A percentile compares a stretch with the other conserved stretches of the same genome.
These are phyloP conservation scores for Lyophyllum atratum DNA, from an alignment of 768 basidiomycete genomes.

Conservation along the genomic window DNA sequence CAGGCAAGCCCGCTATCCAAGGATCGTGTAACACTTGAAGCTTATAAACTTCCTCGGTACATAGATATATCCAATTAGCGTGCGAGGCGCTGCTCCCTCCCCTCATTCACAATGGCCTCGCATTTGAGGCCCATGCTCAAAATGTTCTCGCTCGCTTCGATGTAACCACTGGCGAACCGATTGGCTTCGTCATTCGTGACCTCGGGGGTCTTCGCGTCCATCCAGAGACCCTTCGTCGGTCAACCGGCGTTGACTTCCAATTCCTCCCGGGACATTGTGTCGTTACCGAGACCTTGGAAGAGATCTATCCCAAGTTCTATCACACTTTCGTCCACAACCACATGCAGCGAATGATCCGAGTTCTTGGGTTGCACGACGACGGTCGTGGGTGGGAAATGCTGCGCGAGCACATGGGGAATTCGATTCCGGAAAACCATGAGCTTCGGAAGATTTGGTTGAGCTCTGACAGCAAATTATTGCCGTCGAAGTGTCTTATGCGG, in stretches of 20 bases:
- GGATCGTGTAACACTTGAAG: background rate
- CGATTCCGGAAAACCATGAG: constrained; percentile 47
- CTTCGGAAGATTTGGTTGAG: constrained; percentile 51
- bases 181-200: constrained; percentile 58
- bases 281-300: constrained; percentile 45
- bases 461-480: constrained; percentile 37
- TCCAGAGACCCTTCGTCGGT: constrained; percentile 45
- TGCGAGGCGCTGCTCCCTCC: constrained; percentile 55
- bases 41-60: background rate
- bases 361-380: constrained; percentile 52
- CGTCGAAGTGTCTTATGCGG: constrained; percentile 59
- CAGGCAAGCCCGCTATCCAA: constrained; percentile 31
- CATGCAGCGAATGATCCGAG: constrained; percentile 54
- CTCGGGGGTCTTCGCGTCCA: constrained; percentile 60
- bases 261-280: constrained; percentile 58
- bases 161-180: constrained; percentile 37
- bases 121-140: constrained; percentile 64
- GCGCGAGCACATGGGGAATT: constrained; percentile 41
- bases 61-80: constrained; percentile 52
- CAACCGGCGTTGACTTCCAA: constrained; percentile 50
- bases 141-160: constrained; percentile 55
- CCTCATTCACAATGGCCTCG: constrained; percentile 54
- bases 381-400: constrained; percentile 55
- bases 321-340: constrained; percentile 64
- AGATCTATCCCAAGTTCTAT: constrained; percentile 58